Evolutionary conservation across 2,329 filamentous ascomycete genomes (phyloP).

Genomic region (Cladosporium sp.): DNA sequence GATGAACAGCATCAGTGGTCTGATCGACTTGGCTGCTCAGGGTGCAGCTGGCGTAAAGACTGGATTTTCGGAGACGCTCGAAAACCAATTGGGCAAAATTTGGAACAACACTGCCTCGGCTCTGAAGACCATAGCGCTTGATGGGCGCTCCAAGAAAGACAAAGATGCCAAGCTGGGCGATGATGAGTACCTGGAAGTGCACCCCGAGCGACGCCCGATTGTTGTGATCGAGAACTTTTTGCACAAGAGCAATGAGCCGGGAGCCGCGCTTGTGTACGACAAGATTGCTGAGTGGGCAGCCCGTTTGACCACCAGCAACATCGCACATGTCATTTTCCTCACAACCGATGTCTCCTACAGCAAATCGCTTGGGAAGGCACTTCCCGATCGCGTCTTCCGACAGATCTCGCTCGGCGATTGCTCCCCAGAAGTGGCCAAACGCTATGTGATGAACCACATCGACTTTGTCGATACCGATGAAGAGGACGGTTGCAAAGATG

Average conservation of each 20-base stretch:
- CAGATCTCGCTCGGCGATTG: slow-evolving; percentile 82
- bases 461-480: slow-evolving; percentile 36
- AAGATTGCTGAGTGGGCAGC: slow-evolving; percentile 77
- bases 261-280: slow-evolving; percentile 42
- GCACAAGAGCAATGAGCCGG: slow-evolving; percentile 56
- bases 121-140: slow-evolving; percentile 69
- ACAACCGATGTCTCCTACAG: slow-evolving; percentile 84
- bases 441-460: slow-evolving; percentile 80
- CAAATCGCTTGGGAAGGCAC: slow-evolving; percentile 76
- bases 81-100: slow-evolving; percentile 84
- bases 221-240: slow-evolving; percentile 90
- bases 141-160: slow-evolving; percentile 63
- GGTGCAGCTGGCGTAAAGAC: slow-evolving; percentile 91
- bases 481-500: slow-evolving; percentile 30
- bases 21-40: slow-evolving; percentile 87
- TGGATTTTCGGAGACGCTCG: slow-evolving; percentile 87
- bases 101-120: slow-evolving; percentile 75
- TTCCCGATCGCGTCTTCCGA: slow-evolving; percentile 87
- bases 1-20: slow-evolving; percentile 89
- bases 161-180: slow-evolving; percentile 66
- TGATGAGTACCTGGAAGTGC: slow-evolving; percentile 83
- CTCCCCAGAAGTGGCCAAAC: slow-evolving; percentile 74
- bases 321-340: slow-evolving; percentile 91
- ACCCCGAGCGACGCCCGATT: slow-evolving; percentile 75
- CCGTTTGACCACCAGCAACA: slow-evolving; percentile 72